phyloP scores from a whole-genome alignment of 352 stramenopile genomes.

The Phytopythium ostracodes region DNA sequence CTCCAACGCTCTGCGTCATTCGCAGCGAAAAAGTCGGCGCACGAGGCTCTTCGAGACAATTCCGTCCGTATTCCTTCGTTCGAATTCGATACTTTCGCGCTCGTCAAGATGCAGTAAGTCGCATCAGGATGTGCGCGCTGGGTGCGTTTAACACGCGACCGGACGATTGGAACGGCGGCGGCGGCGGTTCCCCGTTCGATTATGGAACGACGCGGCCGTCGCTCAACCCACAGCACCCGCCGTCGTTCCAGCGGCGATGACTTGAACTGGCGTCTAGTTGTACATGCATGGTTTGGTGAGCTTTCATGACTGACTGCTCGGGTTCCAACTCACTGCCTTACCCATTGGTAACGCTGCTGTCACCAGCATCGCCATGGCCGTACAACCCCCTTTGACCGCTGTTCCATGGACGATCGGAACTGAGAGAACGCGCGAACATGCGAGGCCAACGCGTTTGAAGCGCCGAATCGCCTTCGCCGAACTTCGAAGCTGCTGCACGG shows the following conservation, averaged over 20 bases:
- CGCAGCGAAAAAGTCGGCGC: background rate
- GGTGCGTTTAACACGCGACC: background rate
- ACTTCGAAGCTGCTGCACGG: no score
- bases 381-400: no score
- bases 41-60: background rate
- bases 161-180: no score
- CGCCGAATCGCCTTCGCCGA: no score
- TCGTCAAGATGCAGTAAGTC: background rate
- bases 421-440: no score
- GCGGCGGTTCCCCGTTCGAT: background rate
- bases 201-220: background rate
- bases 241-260: background rate
- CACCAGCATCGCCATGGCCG: background rate
- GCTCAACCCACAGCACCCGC: background rate
- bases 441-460: no score
- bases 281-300: no score
- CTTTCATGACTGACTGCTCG: background rate
- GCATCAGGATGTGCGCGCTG: background rate
- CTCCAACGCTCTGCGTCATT: background rate
- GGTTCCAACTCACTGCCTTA: background rate
- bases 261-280: background rate
- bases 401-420: no score
- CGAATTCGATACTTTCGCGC: background rate
- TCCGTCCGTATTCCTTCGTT: background rate
- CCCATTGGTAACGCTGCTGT: background rate